Conservation (phyloP, 2,329 filamentous ascomycete species). For the Pseudocercospora macadamiae region DNA sequence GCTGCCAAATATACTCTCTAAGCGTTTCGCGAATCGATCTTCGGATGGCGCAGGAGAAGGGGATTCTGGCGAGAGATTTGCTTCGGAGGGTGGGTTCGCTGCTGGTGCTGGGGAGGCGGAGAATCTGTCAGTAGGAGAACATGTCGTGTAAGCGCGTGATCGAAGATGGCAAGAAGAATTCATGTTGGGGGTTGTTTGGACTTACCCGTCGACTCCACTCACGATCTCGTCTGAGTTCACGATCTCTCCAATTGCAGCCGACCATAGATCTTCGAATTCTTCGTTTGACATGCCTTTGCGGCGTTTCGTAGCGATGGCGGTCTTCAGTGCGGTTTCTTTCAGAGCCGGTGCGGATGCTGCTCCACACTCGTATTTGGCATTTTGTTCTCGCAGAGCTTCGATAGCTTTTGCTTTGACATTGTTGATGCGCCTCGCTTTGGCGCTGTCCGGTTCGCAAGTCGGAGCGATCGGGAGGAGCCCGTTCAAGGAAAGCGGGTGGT, state of each 20-base stretch:
- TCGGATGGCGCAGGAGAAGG: conserved; percentile 79
- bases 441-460: conserved; percentile 91
- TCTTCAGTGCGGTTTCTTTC: conserved; percentile 71
- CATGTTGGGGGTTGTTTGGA: conserved; percentile 30
- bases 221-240: conserved; percentile 63
- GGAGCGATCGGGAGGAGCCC: conserved; percentile 84
- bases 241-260: conserved; percentile 72
- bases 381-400: conserved; percentile 80
- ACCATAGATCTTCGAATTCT: conserved; percentile 90
- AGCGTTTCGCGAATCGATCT: conserved; percentile 76
- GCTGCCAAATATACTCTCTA: conserved; percentile 84
- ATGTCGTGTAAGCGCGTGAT: conserved; percentile 25
- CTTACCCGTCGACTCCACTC: conserved; percentile 62
- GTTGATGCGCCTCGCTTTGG: conserved; percentile 84
- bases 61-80: conserved; percentile 87
- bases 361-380: conserved; percentile 89
- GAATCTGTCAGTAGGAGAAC: conserved; percentile 77
- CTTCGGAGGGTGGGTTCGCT: conserved; percentile 66
- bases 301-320: conserved; percentile 72
- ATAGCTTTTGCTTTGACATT: conserved; percentile 85
- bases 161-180: conserved; percentile 6
- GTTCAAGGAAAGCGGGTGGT: conserved; percentile 79
- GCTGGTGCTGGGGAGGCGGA: conserved; percentile 64
- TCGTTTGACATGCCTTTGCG: conserved; percentile 81
- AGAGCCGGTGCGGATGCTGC: conserved; percentile 70